Percentiles rank a stretch among this genome's conserved stretches.
phyloP scores from a whole-genome alignment of 2,329 filamentous ascomycete species.

The Paracorniculantispora psalliotae region DNA sequence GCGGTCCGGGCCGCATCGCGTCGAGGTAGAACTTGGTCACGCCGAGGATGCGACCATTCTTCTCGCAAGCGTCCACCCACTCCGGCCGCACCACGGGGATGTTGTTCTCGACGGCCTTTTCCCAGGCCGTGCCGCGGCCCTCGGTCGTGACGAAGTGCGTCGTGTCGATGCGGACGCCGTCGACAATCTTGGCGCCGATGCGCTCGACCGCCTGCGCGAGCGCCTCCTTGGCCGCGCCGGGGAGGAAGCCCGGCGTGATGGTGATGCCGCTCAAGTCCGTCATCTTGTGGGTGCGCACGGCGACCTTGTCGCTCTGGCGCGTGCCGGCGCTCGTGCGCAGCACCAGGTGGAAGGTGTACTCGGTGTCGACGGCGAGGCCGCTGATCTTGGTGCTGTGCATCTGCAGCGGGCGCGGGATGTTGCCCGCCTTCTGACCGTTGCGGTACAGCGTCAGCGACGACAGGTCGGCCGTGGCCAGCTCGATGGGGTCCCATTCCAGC shows the following conservation, averaged over 20 bases:
- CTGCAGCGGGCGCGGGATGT: slow-evolving; percentile 79
- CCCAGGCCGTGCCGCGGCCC: slow-evolving; percentile 83
- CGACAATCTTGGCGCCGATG: slow-evolving; percentile 88
- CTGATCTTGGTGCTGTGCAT: slow-evolving; percentile 96
- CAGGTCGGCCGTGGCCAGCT: slow-evolving; percentile 86
- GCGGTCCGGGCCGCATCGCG: slow-evolving; percentile 52
- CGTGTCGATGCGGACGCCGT: slow-evolving; percentile 89
- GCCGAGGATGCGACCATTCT: slow-evolving; percentile 85
- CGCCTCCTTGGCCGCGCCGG: slow-evolving; percentile 64
- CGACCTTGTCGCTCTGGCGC: slow-evolving; percentile 75
- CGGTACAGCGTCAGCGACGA: slow-evolving; percentile 87
- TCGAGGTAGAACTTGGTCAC: slow-evolving; percentile 96
- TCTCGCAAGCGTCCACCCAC: slow-evolving; percentile 96
- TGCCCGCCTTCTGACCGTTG: slow-evolving; percentile 94
- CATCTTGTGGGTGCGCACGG: slow-evolving; percentile 95
- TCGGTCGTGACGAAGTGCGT: slow-evolving; percentile 98
- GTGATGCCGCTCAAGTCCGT: slow-evolving; percentile 94
- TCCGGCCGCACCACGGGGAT: slow-evolving; percentile 95
- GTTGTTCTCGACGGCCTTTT: slow-evolving; percentile 96
- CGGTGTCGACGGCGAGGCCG: slow-evolving; percentile 90
- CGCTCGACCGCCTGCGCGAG: slow-evolving; percentile 72
- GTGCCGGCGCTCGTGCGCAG: slow-evolving; percentile 87
- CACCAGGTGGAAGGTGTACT: slow-evolving; percentile 92
- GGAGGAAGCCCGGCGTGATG: slow-evolving; percentile 78
- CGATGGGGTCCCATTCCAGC: slow-evolving; percentile 94